A percentile compares a stretch with the other conserved stretches of the same genome.
Conservation (phyloP, 768 basidiomycete genomes). For the Phanerochaete carnosa region DNA sequence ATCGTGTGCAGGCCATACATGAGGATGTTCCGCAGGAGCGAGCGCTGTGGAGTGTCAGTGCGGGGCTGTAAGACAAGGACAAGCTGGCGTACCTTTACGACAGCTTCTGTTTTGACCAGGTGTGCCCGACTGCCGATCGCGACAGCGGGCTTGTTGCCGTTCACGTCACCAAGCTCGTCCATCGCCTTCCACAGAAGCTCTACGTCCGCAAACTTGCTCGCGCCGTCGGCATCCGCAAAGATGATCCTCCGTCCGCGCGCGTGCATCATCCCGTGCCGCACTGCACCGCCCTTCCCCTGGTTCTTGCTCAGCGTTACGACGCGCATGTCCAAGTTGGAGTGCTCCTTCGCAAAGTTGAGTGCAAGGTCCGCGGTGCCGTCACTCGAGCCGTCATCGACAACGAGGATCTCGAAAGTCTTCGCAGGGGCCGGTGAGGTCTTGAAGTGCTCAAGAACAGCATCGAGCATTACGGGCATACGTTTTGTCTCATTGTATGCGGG, state of each 20-base stretch:
- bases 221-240: conserved; percentile 94
- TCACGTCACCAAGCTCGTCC: conserved; percentile 49
- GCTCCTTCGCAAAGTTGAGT: conserved; percentile 55
- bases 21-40: conserved; percentile 81
- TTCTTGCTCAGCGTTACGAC: conserved; percentile 79
- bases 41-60: conserved; percentile 53
- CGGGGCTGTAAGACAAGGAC: background rate
- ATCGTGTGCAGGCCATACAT: conserved; percentile 94
- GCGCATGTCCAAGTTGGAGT: conserved; percentile 61
- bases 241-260: conserved; percentile 73
- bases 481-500: conserved; percentile 90
- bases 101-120: conserved; percentile 86
- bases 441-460: conserved; percentile 68
- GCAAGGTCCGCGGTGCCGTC: conserved; percentile 72
- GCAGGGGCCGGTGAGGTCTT: conserved; percentile 27
- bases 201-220: conserved; percentile 83
- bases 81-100: conserved; percentile 72
- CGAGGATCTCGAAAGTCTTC: conserved; percentile 69
- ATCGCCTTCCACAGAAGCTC: conserved; percentile 75
- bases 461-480: conserved; percentile 85
- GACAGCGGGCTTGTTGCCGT: conserved; percentile 48
- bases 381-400: conserved; percentile 87
- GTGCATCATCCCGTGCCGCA: conserved; percentile 87
- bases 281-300: conserved; percentile 90
- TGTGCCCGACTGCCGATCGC: conserved; percentile 88